A percentile compares a stretch with the other conserved stretches of the same genome.
Evolutionary conservation across 441 rosid genomes (phyloP).

Genomic region (Kokia cookei): DNA sequence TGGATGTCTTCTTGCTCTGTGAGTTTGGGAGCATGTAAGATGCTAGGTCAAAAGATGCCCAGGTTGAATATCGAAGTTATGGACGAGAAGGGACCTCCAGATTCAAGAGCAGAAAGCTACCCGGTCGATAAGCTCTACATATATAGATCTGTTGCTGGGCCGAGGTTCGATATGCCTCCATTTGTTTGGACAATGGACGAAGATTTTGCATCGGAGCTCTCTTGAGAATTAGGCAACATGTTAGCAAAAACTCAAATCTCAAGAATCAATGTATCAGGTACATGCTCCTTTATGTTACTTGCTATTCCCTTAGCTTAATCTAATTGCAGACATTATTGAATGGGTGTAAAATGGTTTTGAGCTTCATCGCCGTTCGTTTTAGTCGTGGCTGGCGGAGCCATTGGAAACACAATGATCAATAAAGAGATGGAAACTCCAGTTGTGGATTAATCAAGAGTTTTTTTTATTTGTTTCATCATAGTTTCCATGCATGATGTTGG

Average conservation of each 20-base stretch:
- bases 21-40: constrained; percentile 78
- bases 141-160: constrained; percentile 73
- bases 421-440: constrained; percentile 19
- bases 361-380: constrained; percentile 38
- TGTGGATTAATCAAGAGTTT: constrained; percentile 14
- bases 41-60: constrained; percentile 76
- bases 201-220: constrained; percentile 36
- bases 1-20: constrained; percentile 92
- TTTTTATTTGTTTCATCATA: constrained; percentile 9
- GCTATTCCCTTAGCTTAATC: constrained; percentile 21
- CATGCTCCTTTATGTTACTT: constrained; percentile 21
- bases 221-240: constrained; percentile 22
- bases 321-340: constrained; percentile 23
- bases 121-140: constrained; percentile 78
- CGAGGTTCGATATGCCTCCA: constrained; percentile 67
- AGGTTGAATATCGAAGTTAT: constrained; percentile 85
- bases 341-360: constrained; percentile 30
- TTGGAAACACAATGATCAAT: constrained; percentile 24
- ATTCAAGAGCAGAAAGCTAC: constrained; percentile 52
- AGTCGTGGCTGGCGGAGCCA: constrained; percentile 33
- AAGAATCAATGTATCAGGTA: constrained; percentile 24
- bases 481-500: background rate
- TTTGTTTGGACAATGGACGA: constrained; percentile 71
- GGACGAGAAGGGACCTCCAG: constrained; percentile 65
- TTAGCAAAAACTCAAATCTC: background rate